These are phyloP conservation scores for Fusarium neocosmosporiellum DNA, from an alignment of 2,329 filamentous ascomycete species.

Conservation along the genomic window DNA sequence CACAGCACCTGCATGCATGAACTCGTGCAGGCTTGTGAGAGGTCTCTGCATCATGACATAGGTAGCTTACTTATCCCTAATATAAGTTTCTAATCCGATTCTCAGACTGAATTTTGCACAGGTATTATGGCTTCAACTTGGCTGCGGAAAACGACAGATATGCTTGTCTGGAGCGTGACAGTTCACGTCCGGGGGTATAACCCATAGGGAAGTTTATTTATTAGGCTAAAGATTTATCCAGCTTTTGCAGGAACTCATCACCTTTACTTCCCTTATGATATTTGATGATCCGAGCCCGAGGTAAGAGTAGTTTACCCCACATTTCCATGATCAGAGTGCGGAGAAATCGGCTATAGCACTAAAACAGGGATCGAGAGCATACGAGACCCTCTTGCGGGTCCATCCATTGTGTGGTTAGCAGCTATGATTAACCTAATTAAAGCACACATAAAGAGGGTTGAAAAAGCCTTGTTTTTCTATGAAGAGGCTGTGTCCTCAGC, in stretches of 20 bases:
- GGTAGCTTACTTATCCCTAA: not conserved
- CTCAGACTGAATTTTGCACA: not conserved
- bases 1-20: not conserved
- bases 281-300: not conserved
- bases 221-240: not conserved
- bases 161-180: accelerated
- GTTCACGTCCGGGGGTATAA: not conserved
- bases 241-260: not conserved
- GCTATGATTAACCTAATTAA: too few relatives aligned
- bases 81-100: accelerated
- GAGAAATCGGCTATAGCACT: not conserved
- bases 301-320: not conserved
- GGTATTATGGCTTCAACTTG: not conserved
- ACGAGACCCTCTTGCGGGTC: too few relatives aligned
- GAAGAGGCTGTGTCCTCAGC: too few relatives aligned
- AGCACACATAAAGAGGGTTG: too few relatives aligned
- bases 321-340: not conserved
- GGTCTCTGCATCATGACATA: not conserved
- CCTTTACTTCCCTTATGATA: not conserved
- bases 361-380: too few relatives aligned
- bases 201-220: not conserved
- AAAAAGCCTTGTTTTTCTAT: too few relatives aligned
- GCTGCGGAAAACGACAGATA: not conserved
- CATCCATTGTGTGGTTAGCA: too few relatives aligned
- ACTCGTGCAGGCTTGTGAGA: not conserved